phyloP scores from a whole-genome alignment of 352 stramenopile genomes.

The Phytophthora pini region DNA sequence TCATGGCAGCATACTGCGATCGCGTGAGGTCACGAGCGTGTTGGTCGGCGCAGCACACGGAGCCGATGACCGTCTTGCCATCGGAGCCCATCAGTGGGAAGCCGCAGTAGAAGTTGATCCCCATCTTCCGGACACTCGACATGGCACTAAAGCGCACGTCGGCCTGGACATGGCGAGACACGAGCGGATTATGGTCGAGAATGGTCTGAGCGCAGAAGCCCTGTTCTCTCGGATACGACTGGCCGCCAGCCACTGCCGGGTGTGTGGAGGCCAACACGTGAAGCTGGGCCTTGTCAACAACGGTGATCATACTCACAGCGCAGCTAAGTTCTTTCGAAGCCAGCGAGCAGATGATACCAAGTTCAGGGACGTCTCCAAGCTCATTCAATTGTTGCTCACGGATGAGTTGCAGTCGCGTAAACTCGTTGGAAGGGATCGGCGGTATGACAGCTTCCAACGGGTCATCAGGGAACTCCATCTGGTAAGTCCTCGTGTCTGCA shows the following conservation, averaged over 20 bases:
- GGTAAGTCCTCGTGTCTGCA: constrained; percentile 51
- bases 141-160: constrained; percentile 75
- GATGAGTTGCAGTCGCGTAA: constrained; percentile 54
- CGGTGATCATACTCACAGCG: constrained; percentile 63
- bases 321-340: constrained; percentile 62
- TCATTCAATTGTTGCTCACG: constrained; percentile 51
- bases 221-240: constrained; percentile 58
- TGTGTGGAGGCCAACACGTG: constrained; percentile 54
- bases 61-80: constrained; percentile 63
- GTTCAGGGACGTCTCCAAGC: constrained; percentile 60
- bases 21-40: constrained; percentile 55
- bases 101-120: constrained; percentile 78
- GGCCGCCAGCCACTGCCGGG: constrained; percentile 27
- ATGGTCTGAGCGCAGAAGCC: constrained; percentile 74
- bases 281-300: constrained; percentile 59
- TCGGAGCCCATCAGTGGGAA: constrained; percentile 63
- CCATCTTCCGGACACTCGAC: constrained; percentile 44
- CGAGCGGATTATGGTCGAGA: constrained; percentile 60
- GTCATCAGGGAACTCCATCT: constrained; percentile 44
- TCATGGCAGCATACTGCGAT: constrained; percentile 65
- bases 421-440: constrained; percentile 54
- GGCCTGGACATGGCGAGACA: constrained; percentile 65
- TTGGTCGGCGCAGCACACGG: constrained; percentile 64
- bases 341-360: constrained; percentile 75
- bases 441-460: constrained; percentile 32